Evolutionary conservation across 331 rosid genomes (phyloP), one percentile per base, ranked within the genome.

Genomic region (Quercus tomentella): DNA sequence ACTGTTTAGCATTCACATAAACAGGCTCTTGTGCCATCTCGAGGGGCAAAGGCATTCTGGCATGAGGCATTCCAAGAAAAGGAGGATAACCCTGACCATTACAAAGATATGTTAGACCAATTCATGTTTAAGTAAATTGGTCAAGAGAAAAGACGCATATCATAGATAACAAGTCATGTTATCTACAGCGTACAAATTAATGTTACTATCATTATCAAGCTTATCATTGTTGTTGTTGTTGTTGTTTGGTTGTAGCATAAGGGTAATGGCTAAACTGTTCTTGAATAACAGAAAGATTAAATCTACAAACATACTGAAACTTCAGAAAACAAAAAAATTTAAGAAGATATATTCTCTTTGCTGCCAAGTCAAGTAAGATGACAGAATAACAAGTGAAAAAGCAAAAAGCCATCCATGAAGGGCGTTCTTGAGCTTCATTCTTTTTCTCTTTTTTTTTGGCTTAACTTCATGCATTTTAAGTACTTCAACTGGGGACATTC

Each of bases 21-120:
- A 96, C 99, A 76, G 99, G 99, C 77, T 96, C 99, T 73, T 96
- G 99, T 70, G 97, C 88, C 93, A 93, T 90, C 90, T 96, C 98
- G 52, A 89, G 96, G 63, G 97, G 98, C 86, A 96, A 91, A 43
- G 97, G 93, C 98, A 96, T 96, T 83, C 99, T 88, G 79, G 97
- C 87, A 87, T 93, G 98, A 49, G 94, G 97, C 85, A 89, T 82
- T 87, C 98, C 99, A 14, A 90, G 86, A 83, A 85, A 87, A 77
- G 99, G 97, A 82, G 94, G 86, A 83, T 89, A 96, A 70, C 94
- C 97, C 99, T 96, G 85, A 79, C 31, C 61, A 65, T 72, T 17
- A 31, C 72, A 77, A 76, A 82, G 63, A 73, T 26, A 25, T 57
- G 30, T 35, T 17, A 67, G 72, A 67, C 52, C 72, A n/a, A 11